phyloP scores from a whole-genome alignment of 2,329 filamentous ascomycete genomes.

The Fusarium staphyleae region DNA sequence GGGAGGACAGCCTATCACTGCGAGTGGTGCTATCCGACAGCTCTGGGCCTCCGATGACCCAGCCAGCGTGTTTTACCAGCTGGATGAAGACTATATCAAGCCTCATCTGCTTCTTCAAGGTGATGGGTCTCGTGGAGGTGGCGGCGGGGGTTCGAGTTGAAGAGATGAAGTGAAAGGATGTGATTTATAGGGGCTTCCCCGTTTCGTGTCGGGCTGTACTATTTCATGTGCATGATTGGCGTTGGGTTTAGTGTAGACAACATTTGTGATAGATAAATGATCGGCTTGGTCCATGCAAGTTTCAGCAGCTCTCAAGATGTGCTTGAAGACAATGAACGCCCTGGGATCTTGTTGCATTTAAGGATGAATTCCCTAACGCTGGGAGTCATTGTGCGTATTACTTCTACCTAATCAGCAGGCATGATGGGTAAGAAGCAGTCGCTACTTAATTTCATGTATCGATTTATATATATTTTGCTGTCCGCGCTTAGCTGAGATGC shows the following conservation, averaged over 20 bases:
- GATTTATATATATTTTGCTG: no score
- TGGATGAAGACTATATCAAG: slow-evolving; percentile 97
- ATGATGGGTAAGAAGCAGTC: no score
- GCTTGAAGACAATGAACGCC: background rate
- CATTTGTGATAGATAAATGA: slow-evolving; percentile 29
- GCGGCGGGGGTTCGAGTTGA: slow-evolving; percentile 38
- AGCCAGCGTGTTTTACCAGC: slow-evolving; percentile 84
- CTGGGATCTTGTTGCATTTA: background rate
- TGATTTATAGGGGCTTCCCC: slow-evolving; percentile 9
- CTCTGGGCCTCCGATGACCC: slow-evolving; percentile 88
- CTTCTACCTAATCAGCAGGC: no score
- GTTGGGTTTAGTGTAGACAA: slow-evolving; percentile 37
- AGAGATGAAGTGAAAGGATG: slow-evolving; percentile 1
- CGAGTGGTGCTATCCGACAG: slow-evolving; percentile 78
- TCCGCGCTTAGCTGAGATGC: no score
- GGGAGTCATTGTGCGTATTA: no score
- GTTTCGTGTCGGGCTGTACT: slow-evolving; percentile 16
- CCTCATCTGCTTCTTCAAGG: slow-evolving; percentile 86
- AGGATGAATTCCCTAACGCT: no score
- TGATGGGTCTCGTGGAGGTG: slow-evolving; percentile 45
- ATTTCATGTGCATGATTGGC: slow-evolving; percentile 40
- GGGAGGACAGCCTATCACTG: slow-evolving; percentile 62
- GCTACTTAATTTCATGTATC: no score
- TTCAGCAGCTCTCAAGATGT: background rate
- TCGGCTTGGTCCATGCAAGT: slow-evolving; percentile 1